Evolutionary conservation across 2,329 filamentous ascomycete species (phyloP), one percentile per base, ranked within the genome.

Genomic region (Diaporthe velutina): DNA sequence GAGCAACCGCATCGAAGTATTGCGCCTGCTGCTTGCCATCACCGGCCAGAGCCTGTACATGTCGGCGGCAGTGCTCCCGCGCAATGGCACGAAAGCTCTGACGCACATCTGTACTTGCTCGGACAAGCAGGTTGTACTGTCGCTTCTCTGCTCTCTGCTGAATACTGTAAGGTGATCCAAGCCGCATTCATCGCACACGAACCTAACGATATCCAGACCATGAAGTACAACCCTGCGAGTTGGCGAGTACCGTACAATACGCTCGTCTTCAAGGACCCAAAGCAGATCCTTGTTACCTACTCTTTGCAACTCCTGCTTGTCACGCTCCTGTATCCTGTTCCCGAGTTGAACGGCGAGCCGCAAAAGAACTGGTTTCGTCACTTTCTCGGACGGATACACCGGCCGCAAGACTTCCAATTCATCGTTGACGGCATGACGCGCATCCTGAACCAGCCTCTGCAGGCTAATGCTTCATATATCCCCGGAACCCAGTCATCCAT

Each of bases 341-440:
- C 96, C 0, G 95, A 98, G 81, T 89, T 90, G 73, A 88, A 90
- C 22, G 90, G 89, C 61, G 90, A 89, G 13, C 88, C 92, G 0
- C 91, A 93, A 8, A 98, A 97, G 86, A 99, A 99, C 83, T 96
- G 93, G 80, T 98, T 97, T 82, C 93, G 97, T 22, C 95, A 98
- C 83, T 98, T 97, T 78, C 90, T 98, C 40, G 95, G 97, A 40
- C 91, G 96, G 50, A 85, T 99, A 60, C 97, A 98, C 84, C 91
- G 97, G 61, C 94, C 96, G 1, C 95, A 98, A 82, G 97, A 99
- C 82, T 98, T 99, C 80, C 97, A 99, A 82, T 99, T 99, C 82
- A 92, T 98, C 33, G 94, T 97, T 15, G 96, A 98, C 81, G 96
- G 96, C 66, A 98, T 98, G 93, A 96, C 93, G 0, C 91, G 95